Evolutionary conservation across 495 filamentous ascomycete species (phyloP).

Genomic region (Neurospora hispaniola): DNA sequence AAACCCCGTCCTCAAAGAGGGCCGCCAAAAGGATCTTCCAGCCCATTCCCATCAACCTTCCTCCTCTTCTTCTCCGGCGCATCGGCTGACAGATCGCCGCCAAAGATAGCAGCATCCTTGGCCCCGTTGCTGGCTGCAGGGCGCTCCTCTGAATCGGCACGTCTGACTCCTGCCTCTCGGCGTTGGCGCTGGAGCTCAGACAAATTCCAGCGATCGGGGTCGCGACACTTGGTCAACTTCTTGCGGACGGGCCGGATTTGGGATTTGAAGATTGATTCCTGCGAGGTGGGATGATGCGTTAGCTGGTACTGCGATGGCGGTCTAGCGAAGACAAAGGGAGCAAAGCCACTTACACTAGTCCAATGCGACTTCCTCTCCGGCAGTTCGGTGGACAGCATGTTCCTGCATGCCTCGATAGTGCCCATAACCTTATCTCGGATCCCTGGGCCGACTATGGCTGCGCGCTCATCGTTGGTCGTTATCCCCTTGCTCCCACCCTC

Average conservation of each 20-base stretch:
- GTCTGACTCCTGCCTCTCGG: conserved; percentile 32
- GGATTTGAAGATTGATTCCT: conserved; percentile 27
- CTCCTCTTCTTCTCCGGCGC: conserved; percentile 43
- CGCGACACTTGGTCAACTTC: conserved; percentile 70
- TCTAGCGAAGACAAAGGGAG: neutral
- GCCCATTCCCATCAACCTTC: conserved; percentile 44
- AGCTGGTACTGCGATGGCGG: neutral
- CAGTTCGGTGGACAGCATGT: conserved; percentile 39
- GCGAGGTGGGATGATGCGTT: neutral
- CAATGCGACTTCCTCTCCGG: conserved; percentile 33
- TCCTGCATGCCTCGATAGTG: conserved; percentile 38
- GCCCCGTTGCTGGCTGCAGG: conserved; percentile 15
- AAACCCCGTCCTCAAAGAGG: conserved; percentile 5
- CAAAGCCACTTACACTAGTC: conserved; percentile 24
- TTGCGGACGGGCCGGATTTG: conserved; percentile 47
- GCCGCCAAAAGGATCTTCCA: conserved; percentile 49
- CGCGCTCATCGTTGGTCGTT: conserved; percentile 14
- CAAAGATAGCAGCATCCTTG: conserved; percentile 36
- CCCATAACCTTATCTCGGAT: conserved; percentile 35
- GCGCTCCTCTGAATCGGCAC: conserved; percentile 25
- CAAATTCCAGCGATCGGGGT: conserved; percentile 56
- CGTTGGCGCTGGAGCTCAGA: conserved; percentile 44
- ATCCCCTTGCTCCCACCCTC: neutral
- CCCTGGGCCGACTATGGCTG: conserved; percentile 20
- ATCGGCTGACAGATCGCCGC: conserved; percentile 15